phyloP scores from a whole-genome alignment of 2,329 filamentous ascomycete species.

The Neocucurbitaria cava region DNA sequence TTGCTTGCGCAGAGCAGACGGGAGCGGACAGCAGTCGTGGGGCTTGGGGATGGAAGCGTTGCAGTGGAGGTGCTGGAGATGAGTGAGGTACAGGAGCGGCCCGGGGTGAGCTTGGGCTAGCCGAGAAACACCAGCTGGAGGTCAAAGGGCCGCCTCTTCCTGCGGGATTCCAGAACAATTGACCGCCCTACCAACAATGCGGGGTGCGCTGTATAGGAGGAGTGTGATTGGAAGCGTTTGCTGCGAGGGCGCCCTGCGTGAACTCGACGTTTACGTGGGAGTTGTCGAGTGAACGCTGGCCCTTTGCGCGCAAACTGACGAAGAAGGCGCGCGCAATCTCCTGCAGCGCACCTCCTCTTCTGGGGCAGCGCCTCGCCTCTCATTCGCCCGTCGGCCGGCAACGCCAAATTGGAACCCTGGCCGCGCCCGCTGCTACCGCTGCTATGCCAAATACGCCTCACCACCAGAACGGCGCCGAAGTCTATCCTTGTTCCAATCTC shows the following conservation, averaged over 20 bases:
- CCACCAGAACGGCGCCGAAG: conserved; percentile 17
- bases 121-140: conserved; percentile 37
- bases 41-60: conserved; percentile 21
- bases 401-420: conserved; percentile 11
- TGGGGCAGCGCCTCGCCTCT: conserved; percentile 12
- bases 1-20: conserved; percentile 30
- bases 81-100: conserved; percentile 40
- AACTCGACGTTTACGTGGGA: background rate
- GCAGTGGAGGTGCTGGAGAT: conserved; percentile 34
- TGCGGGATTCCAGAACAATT: conserved; percentile 12
- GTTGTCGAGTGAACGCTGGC: background rate
- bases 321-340: conserved; percentile 40
- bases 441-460: conserved; percentile 24
- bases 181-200: conserved; percentile 9
- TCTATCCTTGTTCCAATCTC: conserved; percentile 18
- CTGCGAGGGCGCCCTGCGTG: background rate
- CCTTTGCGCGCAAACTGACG: conserved; percentile 18
- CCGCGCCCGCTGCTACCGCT: conserved; percentile 13
- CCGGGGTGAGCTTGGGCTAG: conserved; percentile 38
- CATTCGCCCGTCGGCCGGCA: conserved; percentile 16
- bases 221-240: background rate
- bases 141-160: conserved; percentile 22
- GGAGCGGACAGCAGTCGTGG: conserved; percentile 14
- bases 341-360: conserved; percentile 33
- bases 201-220: conserved; percentile 2